phyloP scores from a whole-genome alignment of 768 basidiomycete genomes.

The Suillus decipiens region DNA sequence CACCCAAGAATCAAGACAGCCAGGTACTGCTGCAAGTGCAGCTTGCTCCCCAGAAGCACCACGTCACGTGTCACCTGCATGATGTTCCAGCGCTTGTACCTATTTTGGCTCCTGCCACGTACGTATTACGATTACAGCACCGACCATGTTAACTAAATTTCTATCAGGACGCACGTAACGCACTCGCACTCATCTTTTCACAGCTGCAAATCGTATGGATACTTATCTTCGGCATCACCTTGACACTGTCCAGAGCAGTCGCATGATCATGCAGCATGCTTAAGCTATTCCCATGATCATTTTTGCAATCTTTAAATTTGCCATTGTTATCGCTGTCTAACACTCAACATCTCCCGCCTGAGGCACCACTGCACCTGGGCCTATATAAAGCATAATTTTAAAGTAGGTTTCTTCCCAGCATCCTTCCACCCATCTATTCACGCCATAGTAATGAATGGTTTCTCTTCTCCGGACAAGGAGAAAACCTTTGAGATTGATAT shows the following conservation, averaged over 20 bases:
- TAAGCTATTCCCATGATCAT: slow-evolving; percentile 5
- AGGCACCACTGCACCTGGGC: slow-evolving; percentile 16
- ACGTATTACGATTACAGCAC: neutral
- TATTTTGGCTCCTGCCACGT: neutral
- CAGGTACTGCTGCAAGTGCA: neutral
- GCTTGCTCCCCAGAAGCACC: neutral
- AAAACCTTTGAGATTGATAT: neutral
- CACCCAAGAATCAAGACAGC: neutral
- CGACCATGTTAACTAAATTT: neutral
- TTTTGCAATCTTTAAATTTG: neutral
- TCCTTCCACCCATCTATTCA: neutral
- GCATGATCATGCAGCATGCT: neutral
- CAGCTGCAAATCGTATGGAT: neutral
- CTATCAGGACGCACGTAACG: neutral
- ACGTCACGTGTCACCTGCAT: neutral
- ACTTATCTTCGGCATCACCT: neutral
- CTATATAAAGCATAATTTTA: slow-evolving; percentile 35
- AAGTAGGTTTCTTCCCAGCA: neutral
- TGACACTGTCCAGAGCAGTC: neutral
- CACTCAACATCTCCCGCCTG: neutral
- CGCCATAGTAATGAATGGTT: neutral
- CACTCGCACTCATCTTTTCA: neutral
- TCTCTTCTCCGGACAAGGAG: neutral
- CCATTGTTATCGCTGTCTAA: neutral
- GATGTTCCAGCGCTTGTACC: neutral